These are phyloP conservation scores for Phoenix dactylifera DNA, from an alignment of 176 grass and related monocot species.

Conservation along the genomic window DNA sequence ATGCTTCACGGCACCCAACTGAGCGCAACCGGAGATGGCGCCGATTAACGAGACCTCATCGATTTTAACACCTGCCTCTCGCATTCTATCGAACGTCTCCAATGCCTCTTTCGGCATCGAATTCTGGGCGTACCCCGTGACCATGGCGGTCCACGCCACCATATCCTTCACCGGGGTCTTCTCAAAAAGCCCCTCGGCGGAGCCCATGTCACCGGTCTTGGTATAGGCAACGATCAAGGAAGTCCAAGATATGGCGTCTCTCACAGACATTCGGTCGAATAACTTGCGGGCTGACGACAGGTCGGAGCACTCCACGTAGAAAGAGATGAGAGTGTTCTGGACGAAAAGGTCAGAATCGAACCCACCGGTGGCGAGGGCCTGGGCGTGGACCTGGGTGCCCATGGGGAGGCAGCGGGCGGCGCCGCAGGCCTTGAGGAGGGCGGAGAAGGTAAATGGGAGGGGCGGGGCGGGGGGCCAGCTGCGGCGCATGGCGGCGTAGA, in stretches of 20 bases:
- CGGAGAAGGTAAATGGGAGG: constrained; percentile 1
- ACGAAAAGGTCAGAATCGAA: constrained; percentile 6
- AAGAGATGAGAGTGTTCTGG: not conserved
- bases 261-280: constrained; percentile 1
- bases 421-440: constrained; percentile 7
- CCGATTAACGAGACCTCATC: constrained; percentile 1
- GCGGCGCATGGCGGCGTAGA: not conserved
- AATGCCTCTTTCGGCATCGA: not conserved
- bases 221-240: not conserved
- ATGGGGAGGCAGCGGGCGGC: not conserved
- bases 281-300: not conserved
- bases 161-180: not conserved
- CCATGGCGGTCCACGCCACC: constrained; percentile 1
- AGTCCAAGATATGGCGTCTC: constrained; percentile 3
- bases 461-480: not conserved
- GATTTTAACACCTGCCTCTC: not conserved
- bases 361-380: not conserved
- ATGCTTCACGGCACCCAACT: not conserved
- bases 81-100: not conserved
- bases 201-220: too few relatives aligned
- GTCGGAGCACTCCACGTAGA: not conserved
- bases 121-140: not conserved
- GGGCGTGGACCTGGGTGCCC: not conserved
- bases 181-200: too few relatives aligned
- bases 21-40: not conserved